Evolutionary conservation across 345 rosid species (phyloP), one percentile per base, ranked within the genome.

Genomic region (Boechera stricta): DNA sequence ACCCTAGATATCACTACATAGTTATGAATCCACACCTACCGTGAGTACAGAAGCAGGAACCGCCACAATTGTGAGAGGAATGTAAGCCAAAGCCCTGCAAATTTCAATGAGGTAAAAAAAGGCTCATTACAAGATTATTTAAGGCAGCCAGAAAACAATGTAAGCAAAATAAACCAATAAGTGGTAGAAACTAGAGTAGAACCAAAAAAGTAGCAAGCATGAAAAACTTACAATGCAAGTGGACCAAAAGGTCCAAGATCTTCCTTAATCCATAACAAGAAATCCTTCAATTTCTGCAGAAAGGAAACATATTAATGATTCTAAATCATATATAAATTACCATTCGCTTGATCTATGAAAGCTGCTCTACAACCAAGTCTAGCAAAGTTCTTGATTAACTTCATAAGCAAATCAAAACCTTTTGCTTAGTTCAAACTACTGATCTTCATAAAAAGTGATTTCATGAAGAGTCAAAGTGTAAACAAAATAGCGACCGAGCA

Each of bases 191-290:
- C 21, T 2, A 42, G 60, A 51, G n/a, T 68, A 7, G 58, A 67
- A 72, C 29, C 4, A 61, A 44, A 7, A 44, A 55, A n/a, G 44
- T 61, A 38, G 24, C 32, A 45, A 57, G 4, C 2, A 63, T 24
- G 71, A 61, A 49, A 28, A 60, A 69, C 87, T 87, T 82, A 87
- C 91, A 87, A 64, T 28, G 81, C 86, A 66, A 87, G 18, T 10
- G 88, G 91, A 65, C 91, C 87, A 79, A 83, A 82, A 58, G 85
- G 78, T 56, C 91, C 91, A 67, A 85, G 85, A 85, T 85, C 88
- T 77, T 81, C 82, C 78, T 83, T 80, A 57, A 87, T 77, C 91
- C 88, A 87, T 82, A 82, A 28, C 74, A 85, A 81, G 64, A 87
- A 82, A 48, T 72, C 65, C 80, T 82, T 80, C 86, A 85, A 63